Conservation (phyloP, 2,329 filamentous ascomycete species). For the Diaporthe citriasiana region DNA sequence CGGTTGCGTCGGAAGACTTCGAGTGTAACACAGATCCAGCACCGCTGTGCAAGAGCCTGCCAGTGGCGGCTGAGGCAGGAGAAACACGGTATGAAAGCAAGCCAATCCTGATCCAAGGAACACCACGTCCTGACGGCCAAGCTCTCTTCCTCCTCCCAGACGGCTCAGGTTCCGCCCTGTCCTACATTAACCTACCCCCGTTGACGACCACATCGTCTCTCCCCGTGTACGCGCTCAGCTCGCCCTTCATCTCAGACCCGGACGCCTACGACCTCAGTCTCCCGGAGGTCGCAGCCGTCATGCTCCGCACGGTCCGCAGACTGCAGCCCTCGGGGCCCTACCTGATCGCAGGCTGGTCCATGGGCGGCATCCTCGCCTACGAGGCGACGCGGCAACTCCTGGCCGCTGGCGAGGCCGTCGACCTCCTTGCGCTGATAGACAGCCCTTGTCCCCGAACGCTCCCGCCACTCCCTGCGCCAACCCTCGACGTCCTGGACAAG, state of each 20-base stretch:
- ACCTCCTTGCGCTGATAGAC: slow-evolving; percentile 17
- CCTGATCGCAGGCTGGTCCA: slow-evolving; percentile 20
- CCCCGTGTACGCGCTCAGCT: slow-evolving; percentile 18
- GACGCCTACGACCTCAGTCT: slow-evolving; percentile 16
- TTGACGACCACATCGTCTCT: slow-evolving; percentile 9
- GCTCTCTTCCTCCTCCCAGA: slow-evolving; percentile 34
- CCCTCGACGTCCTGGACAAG: slow-evolving; percentile 51
- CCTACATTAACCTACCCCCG: slow-evolving; percentile 17
- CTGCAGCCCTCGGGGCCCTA: slow-evolving; percentile 20
- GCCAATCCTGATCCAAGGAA: slow-evolving; percentile 30
- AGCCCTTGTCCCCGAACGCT: slow-evolving; percentile 5
- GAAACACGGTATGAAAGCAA: slow-evolving; percentile 27
- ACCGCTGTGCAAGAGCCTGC: neutral
- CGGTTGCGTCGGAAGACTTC: neutral
- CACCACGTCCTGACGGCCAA: slow-evolving; percentile 28
- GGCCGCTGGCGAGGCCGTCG: neutral
- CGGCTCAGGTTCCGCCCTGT: slow-evolving; percentile 35
- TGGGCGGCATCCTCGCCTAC: slow-evolving; percentile 30
- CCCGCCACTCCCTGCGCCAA: neutral
- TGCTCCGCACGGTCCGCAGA: slow-evolving; percentile 4
- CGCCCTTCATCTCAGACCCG: slow-evolving; percentile 22
- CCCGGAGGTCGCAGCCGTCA: neutral
- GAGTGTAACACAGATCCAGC: neutral
- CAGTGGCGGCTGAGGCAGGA: neutral
- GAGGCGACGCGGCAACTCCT: slow-evolving; percentile 23